Conservation (phyloP, 352 stramenopile genomes). For the Phytopythium helicoides region DNA sequence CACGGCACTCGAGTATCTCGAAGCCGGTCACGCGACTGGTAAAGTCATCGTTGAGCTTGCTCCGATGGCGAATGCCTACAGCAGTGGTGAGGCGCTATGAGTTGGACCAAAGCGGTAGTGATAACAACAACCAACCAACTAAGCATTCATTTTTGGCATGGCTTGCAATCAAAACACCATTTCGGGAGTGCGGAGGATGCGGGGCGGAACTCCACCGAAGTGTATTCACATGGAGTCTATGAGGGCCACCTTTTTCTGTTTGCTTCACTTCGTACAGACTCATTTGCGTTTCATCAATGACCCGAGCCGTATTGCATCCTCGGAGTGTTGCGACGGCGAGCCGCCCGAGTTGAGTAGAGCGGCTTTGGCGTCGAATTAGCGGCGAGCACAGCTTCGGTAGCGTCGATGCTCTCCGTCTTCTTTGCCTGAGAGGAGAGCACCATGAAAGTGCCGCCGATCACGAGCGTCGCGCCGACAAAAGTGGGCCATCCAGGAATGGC, state of each 20-base stretch:
- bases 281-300: not conserved
- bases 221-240: no score
- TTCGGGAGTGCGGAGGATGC: no score
- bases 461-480: conserved; percentile 67
- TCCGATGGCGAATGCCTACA: conserved; percentile 5
- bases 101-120: not conserved
- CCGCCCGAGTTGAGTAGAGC: conserved; percentile 57
- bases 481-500: conserved; percentile 64
- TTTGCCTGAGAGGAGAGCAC: conserved; percentile 74
- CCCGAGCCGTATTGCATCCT: conserved; percentile 8
- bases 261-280: not conserved
- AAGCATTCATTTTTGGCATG: no score
- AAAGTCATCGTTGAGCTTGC: conserved; percentile 69
- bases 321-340: conserved; percentile 1
- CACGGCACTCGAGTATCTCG: conserved; percentile 60
- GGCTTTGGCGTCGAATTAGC: conserved; percentile 55
- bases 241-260: not conserved
- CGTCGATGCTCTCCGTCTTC: conserved; percentile 83
- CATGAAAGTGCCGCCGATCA: conserved; percentile 75
- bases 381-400: conserved; percentile 65
- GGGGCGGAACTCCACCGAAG: no score
- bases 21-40: conserved; percentile 50
- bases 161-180: no score
- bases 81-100: conserved; percentile 6
- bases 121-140: no score